These are phyloP conservation scores for Neurospora intermedia DNA, from an alignment of 495 filamentous ascomycete genomes.

Conservation along the genomic window DNA sequence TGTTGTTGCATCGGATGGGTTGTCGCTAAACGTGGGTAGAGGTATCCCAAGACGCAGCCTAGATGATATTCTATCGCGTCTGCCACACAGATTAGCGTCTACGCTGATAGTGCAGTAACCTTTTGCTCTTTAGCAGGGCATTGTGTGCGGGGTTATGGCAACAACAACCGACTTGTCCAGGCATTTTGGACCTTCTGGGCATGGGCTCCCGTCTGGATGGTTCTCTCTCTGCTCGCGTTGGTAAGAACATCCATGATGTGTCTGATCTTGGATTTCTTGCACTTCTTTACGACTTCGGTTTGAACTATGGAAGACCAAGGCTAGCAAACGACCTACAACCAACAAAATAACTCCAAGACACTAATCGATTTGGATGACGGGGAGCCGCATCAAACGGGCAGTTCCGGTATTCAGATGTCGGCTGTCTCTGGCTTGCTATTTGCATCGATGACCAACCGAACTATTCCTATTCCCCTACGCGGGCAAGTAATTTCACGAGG, in stretches of 20 bases:
- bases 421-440: not conserved
- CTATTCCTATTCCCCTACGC: not conserved
- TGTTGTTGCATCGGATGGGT: not conserved
- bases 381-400: not conserved
- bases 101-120: not conserved
- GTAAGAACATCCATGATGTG: not conserved
- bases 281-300: too few relatives aligned
- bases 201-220: not conserved
- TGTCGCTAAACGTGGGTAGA: not conserved
- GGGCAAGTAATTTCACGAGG: not conserved
- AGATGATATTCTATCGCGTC: not conserved
- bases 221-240: not conserved
- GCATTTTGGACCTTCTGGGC: not conserved
- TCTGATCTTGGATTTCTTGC: not conserved
- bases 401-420: not conserved
- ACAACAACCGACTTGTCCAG: not conserved
- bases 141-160: not conserved
- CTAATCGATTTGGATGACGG: not conserved
- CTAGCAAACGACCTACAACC: not conserved
- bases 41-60: not conserved
- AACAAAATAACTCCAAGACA: not conserved
- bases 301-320: not conserved
- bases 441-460: not conserved
- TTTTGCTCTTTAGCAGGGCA: not conserved
- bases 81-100: too few relatives aligned